Conservation (phyloP, 306 rosid species). For the Fragaria iinumae region DNA sequence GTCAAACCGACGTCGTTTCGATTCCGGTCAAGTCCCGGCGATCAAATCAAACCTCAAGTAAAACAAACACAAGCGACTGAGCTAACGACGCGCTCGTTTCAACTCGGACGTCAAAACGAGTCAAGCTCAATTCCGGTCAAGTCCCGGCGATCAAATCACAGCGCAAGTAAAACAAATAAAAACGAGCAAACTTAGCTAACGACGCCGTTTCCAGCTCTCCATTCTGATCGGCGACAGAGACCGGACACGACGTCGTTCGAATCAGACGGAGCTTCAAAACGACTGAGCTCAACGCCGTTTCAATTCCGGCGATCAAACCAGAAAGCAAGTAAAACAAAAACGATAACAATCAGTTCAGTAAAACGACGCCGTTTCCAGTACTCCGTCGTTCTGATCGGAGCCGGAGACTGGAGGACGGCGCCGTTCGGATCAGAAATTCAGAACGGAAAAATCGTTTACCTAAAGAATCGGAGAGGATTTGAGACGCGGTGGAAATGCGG, state of each 20-base stretch:
- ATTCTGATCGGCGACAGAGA: not conserved
- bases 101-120: constrained; percentile 3
- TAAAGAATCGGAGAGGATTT: not conserved
- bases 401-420: not conserved
- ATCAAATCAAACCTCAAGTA: not conserved
- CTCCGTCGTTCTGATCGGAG: not conserved
- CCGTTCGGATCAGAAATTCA: constrained; percentile 1
- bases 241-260: too few species aligned
- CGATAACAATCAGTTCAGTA: too few species aligned
- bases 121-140: not conserved
- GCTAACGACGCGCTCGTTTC: not conserved
- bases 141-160: not conserved
- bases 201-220: not conserved
- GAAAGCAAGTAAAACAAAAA: too few species aligned
- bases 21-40: not conserved
- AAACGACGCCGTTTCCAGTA: not conserved
- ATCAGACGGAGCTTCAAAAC: too few species aligned
- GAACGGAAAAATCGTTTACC: not conserved
- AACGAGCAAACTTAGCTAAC: not conserved
- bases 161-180: not conserved
- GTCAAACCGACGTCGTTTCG: constrained; percentile 12
- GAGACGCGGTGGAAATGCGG: constrained; percentile 22
- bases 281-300: too few species aligned
- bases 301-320: too few species aligned
- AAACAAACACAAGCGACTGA: not conserved